phyloP scores from a whole-genome alignment of 2,329 filamentous ascomycete genomes.

The Colletotrichum nymphaeae region DNA sequence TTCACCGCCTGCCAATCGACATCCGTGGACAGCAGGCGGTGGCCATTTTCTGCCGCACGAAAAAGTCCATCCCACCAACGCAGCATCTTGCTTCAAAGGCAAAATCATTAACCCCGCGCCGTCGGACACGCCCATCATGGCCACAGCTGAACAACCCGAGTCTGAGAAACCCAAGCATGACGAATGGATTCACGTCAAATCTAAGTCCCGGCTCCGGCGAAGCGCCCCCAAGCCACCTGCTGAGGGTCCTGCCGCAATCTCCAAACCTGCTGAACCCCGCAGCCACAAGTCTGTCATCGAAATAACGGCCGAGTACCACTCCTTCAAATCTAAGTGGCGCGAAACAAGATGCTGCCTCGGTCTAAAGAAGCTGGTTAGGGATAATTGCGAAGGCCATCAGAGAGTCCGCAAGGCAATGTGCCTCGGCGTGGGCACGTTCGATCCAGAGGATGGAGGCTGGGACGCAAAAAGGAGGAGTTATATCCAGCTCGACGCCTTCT shows the following conservation, averaged over 20 bases:
- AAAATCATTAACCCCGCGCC: background rate
- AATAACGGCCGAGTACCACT: conserved; percentile 44
- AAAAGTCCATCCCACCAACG: conserved; percentile 33
- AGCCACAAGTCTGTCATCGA: conserved; percentile 38
- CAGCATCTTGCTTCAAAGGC: background rate
- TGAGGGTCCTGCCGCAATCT: background rate
- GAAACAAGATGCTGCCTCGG: conserved; percentile 40
- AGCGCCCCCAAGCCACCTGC: conserved; percentile 8
- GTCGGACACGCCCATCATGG: conserved; percentile 11
- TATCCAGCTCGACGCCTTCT: conserved; percentile 65
- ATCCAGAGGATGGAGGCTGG: conserved; percentile 59
- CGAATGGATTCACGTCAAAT: conserved; percentile 38
- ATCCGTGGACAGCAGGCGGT: conserved; percentile 6
- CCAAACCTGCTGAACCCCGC: conserved; percentile 20
- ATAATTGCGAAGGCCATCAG: conserved; percentile 36
- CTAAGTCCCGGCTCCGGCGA: conserved; percentile 35
- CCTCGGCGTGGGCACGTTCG: conserved; percentile 66
- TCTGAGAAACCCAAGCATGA: conserved; percentile 22
- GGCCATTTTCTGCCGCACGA: conserved; percentile 26
- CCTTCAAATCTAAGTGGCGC: conserved; percentile 43
- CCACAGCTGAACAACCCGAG: conserved; percentile 7
- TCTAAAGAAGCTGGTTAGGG: conserved; percentile 48
- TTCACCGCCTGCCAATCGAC: conserved; percentile 14
- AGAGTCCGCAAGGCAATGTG: conserved; percentile 59
- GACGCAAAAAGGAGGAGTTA: conserved; percentile 59